These are phyloP conservation scores for Lentithecium fluviatile DNA, from an alignment of 495 filamentous ascomycete genomes.

Conservation along the genomic window DNA sequence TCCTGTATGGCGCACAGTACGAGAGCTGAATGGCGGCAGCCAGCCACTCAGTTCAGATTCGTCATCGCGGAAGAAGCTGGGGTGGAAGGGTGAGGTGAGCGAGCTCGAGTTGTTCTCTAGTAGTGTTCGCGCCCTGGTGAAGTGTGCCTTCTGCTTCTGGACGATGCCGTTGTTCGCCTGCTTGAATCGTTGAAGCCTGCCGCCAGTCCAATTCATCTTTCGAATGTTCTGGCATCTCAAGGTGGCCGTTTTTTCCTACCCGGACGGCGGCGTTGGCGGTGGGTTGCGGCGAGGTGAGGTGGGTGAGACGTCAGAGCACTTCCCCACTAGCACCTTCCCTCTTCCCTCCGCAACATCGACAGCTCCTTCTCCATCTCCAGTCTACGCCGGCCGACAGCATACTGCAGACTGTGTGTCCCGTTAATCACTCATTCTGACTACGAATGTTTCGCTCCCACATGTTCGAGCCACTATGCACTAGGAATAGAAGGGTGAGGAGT, in stretches of 20 bases:
- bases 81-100: constrained; percentile 11
- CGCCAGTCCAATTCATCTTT: constrained; percentile 41
- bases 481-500: too few relatives aligned
- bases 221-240: too few relatives aligned
- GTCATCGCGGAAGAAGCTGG: constrained; percentile 18
- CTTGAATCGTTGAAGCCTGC: constrained; percentile 32
- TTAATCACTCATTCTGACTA: too few relatives aligned
- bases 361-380: neutral
- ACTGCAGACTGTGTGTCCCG: too few relatives aligned
- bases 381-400: too few relatives aligned
- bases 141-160: constrained; percentile 34
- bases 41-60: constrained; percentile 3
- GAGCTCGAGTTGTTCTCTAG: constrained; percentile 21
- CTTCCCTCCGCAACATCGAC: neutral
- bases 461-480: too few relatives aligned
- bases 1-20: constrained; percentile 16
- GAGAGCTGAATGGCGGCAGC: constrained; percentile 9
- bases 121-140: constrained; percentile 26
- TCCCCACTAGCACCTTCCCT: neutral
- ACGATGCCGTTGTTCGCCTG: constrained; percentile 15
- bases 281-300: neutral
- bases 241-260: neutral
- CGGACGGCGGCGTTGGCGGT: too few relatives aligned
- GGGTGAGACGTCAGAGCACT: too few relatives aligned
- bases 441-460: too few relatives aligned